Percentiles rank a stretch among this genome's conserved stretches.
These are phyloP conservation scores for Cercophora sp. DNA, from an alignment of 495 filamentous ascomycete species.

Conservation along the genomic window DNA sequence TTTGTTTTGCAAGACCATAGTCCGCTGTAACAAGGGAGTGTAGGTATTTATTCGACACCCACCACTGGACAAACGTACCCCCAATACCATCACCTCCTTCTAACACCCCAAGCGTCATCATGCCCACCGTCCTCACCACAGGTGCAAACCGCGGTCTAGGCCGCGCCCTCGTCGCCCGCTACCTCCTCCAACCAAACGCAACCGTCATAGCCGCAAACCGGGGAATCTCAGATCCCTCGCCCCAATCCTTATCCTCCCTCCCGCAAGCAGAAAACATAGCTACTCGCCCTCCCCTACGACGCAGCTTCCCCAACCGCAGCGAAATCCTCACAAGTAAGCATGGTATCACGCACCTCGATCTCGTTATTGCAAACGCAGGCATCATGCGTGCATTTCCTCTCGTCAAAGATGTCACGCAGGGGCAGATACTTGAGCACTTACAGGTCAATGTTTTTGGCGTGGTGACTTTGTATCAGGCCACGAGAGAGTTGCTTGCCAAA, in stretches of 20 bases:
- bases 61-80: too few species aligned
- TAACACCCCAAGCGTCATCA: too few species aligned
- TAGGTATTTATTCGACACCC: too few species aligned
- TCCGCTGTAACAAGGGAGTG: too few species aligned
- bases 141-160: conserved; percentile 30
- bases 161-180: conserved; percentile 22
- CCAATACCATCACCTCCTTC: too few species aligned
- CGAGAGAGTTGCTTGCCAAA: conserved; percentile 23
- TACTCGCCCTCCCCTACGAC: conserved; percentile 28
- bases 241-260: conserved; percentile 19
- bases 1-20: too few species aligned
- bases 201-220: conserved; percentile 33
- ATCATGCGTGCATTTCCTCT: conserved; percentile 24
- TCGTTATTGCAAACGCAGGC: conserved; percentile 29
- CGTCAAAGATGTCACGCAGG: conserved; percentile 26
- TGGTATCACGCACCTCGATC: conserved; percentile 24
- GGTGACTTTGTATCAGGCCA: conserved; percentile 32
- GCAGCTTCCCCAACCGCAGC: conserved; percentile 15
- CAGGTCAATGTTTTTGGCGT: conserved; percentile 25
- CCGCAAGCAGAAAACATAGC: conserved; percentile 18
- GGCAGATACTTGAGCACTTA: conserved; percentile 25
- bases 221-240: conserved; percentile 19
- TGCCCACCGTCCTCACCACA: conserved; percentile 27
- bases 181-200: conserved; percentile 24
- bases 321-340: conserved; percentile 12